Evolutionary conservation across 129 eudicot genomes (phyloP), one percentile per base, ranked within the genome.

Genomic region (Lonicera japonica): DNA sequence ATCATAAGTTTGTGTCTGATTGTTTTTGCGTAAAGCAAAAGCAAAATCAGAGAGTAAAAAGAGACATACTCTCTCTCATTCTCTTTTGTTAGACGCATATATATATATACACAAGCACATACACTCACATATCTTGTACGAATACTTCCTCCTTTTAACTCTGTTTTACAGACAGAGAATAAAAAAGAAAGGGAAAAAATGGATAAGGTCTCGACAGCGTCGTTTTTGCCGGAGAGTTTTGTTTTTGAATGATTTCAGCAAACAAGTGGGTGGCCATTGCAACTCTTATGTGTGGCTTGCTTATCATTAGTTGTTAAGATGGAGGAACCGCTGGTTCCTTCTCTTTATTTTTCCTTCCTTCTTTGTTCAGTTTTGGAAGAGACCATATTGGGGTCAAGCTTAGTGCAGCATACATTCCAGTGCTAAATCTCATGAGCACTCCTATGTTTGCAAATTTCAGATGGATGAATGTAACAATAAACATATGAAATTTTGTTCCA

Each of bases 301-400:
- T 73, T 91, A 72, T 91, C 97, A 57, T 65, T 91, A 68, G 97
- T 95, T 77, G 97, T 95, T 58, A 91, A 91, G 66, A 87, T 91
- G 97, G 97, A 91, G 87, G 97, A 91, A 84, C 83, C 82, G n/a
- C 80, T 87, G 20, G 86, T 90, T 87, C 97, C 97, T 67, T 86
- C 90, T 59, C 85, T 87, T 22, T 20, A n/a, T n/a, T n/a, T n/a
- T n/a, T n/a, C n/a, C n/a, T n/a, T n/a, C n/a, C n/a, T n/a, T n/a
- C n/a, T n/a, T n/a, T n/a, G n/a, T n/a, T n/a, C n/a, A n/a, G n/a
- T n/a, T n/a, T n/a, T n/a, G n/a, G n/a, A n/a, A n/a, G n/a, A n/a
- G n/a, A n/a, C n/a, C n/a, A n/a, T n/a, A n/a, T n/a, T n/a, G n/a
- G n/a, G n/a, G n/a, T n/a, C n/a, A n/a, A n/a, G n/a, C n/a, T n/a